Conservation (phyloP, 495 filamentous ascomycete genomes). For the Astrocystis sublimbata region DNA sequence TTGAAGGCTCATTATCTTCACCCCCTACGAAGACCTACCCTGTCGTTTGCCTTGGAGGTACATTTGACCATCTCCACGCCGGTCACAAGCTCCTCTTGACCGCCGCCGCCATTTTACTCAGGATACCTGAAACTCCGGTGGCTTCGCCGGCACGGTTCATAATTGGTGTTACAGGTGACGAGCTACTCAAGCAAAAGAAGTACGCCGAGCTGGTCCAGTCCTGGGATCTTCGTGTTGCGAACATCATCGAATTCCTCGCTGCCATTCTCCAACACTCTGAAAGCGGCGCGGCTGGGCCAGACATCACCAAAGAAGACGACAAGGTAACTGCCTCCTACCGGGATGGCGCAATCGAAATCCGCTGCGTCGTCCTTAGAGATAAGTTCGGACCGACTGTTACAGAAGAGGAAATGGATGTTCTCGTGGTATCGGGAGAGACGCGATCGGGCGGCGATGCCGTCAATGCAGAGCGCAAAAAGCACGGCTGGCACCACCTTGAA, state of each 20-base stretch:
- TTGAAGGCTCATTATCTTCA: constrained; percentile 13
- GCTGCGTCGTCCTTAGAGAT: constrained; percentile 83
- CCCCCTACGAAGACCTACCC: constrained; percentile 33
- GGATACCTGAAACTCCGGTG: constrained; percentile 45
- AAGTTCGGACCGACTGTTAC: constrained; percentile 91
- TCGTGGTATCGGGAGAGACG: constrained; percentile 91
- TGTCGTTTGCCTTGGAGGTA: constrained; percentile 81
- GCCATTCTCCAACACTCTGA: constrained; percentile 61
- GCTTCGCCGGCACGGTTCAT: constrained; percentile 56
- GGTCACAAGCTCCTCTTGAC: constrained; percentile 95
- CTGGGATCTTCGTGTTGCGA: constrained; percentile 71
- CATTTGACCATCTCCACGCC: constrained; percentile 93
- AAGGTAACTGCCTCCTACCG: constrained; percentile 47
- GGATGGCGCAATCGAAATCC: constrained; percentile 52
- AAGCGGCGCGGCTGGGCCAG: constrained; percentile 32
- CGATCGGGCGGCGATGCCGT: constrained; percentile 78
- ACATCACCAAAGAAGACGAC: constrained; percentile 31
- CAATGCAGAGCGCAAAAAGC: constrained; percentile 74
- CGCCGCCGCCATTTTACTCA: constrained; percentile 72
- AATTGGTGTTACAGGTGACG: constrained; percentile 86
- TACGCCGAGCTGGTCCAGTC: constrained; percentile 74
- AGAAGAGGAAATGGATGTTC: constrained; percentile 70
- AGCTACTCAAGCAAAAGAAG: constrained; percentile 83
- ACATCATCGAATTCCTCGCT: constrained; percentile 69
- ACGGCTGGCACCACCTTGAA: constrained; percentile 73